Base-by-base conservation (phyloP, 371 early-diverging fungal species). In the Scutellospora calospora region DNA sequence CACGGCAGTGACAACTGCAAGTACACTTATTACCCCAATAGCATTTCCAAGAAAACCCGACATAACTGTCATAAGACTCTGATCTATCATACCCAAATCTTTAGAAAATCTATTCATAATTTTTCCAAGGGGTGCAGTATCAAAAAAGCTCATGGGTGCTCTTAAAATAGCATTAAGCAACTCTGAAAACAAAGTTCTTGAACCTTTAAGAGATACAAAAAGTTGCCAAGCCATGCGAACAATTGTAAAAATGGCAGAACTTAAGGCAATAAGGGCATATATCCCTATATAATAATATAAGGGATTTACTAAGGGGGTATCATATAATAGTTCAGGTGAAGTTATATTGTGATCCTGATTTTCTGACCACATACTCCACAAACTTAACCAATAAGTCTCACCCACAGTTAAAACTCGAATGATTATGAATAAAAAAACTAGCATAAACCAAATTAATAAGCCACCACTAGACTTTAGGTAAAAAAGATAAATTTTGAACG, bases 101-200 rank as follows among this genome's bases (percentile, higher is more conserved):
- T 94, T 92, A 35, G 93, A 91, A 82, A 98, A 98, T 45, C 98
- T 87, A 84, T 95, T 96, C 84, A 98, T 86, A 68, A 98, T 92
- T 59, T 96, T 91, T 20, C 98, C 98, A 11, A 96, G 85, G 5
- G 98, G 97, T n/a, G 97, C 98, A 22, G 89, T 92, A 72, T 98
- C 97, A 84, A 97, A 96, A 87, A 97, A 97, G 16, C 93, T 88
- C 29, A 96, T 84, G 25, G 90, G 91, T 0, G 95, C 94, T 62
- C 88, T 91, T 18, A 94, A 87, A 0, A 94, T 89, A 1, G 90
- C 82, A 45, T 85, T 76, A 25, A 95, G 84, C 14, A 93, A 84
- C 27, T 86, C 86, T 76, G 87, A 82, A 77, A 92, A 92, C n/a
- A 94, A 79, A 0, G 83, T 76, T 22, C 88, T 87, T 0, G 93